These are phyloP conservation scores for Lactarius hengduanensis DNA, from an alignment of 768 basidiomycete genomes.

Conservation along the genomic window DNA sequence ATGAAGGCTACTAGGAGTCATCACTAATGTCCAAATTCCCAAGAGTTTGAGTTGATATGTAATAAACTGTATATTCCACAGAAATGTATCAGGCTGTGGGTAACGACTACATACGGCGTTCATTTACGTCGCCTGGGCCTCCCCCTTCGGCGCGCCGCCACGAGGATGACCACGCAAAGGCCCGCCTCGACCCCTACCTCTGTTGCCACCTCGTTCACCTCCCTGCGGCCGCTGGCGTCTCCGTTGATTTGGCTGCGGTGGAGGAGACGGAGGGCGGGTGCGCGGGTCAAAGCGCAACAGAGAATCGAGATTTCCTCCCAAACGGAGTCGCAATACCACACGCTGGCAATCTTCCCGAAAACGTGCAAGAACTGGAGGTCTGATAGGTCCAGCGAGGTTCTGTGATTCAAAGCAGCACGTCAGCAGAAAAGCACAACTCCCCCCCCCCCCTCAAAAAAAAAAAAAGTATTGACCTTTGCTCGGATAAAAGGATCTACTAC, in stretches of 20 bases:
- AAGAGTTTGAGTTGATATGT: neutral
- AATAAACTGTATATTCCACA: neutral
- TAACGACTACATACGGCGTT: neutral
- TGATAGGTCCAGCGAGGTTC: slow-evolving; percentile 31
- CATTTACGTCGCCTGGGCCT: neutral
- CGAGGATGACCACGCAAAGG: slow-evolving; percentile 3
- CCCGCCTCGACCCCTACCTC: neutral
- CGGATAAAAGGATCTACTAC: slow-evolving; percentile 45
- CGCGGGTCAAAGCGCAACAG: slow-evolving; percentile 20
- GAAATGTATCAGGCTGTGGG: neutral
- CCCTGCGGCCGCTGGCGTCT: slow-evolving; percentile 7
- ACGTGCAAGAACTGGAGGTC: slow-evolving; percentile 13
- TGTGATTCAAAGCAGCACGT: slow-evolving; percentile 7
- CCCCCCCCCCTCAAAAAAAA: neutral
- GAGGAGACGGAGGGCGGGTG: slow-evolving; percentile 9
- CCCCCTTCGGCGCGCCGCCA: neutral
- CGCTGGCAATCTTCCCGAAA: slow-evolving; percentile 28
- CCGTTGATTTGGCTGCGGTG: slow-evolving; percentile 10
- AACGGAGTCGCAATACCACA: slow-evolving; percentile 21
- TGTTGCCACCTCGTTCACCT: neutral
- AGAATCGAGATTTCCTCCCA: slow-evolving; percentile 18
- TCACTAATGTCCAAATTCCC: neutral
- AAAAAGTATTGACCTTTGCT: slow-evolving; percentile 35
- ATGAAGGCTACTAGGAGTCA: neutral
- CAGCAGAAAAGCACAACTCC: neutral